Base-by-base conservation (phyloP, 108 stramenopile genomes). In the Cyclotella baltica region DNA sequence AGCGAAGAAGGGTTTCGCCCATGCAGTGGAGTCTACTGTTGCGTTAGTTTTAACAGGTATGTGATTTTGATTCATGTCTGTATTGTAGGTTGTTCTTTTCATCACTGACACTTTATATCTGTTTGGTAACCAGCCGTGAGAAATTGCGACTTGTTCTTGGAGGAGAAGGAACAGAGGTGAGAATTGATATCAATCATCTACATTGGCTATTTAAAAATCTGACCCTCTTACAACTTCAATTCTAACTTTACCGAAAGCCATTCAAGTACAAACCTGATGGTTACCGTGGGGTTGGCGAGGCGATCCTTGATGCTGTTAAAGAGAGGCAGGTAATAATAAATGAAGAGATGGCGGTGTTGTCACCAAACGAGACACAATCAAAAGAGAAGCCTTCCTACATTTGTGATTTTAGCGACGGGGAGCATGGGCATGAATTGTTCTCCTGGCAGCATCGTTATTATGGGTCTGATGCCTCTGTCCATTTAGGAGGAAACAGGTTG, bases 361-460 rank as follows among this genome's bases (percentile, higher is more conserved):
- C 53, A 27, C 18, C 61, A 9, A 27, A 47, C 23, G 36, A 37
- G 25, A 4, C 16, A 30, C 0, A 22, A 37, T 48, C 57, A 22
- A 70, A 59, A 40, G 48, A 66, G 19, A 37, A 52, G 10, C 70
- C 59, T 19, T 40, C 67, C 25, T 50, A 52, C 38, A 34, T 15
- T 19, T 92, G 92, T 62, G 96, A 96, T 70, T 94, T 93, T 66
- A 94, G 93, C 19, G 93, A 92, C 57, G 89, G 87, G n/a, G 93
- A 96, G 56, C 93, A 93, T 70, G 96, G 96, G 5, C 89, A 93
- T 68, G 96, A 96, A 77, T 75, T 96, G n/a, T 92, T 94, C 80
- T 88, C 90, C 25, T 92, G 92, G 92, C 84, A 86, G 56, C 96
- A 96, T 80, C 80, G 96, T 46, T 96, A 93, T 79, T 92, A 93